Conservation (phyloP, 345 rosid species). For the Camelina neglecta region DNA sequence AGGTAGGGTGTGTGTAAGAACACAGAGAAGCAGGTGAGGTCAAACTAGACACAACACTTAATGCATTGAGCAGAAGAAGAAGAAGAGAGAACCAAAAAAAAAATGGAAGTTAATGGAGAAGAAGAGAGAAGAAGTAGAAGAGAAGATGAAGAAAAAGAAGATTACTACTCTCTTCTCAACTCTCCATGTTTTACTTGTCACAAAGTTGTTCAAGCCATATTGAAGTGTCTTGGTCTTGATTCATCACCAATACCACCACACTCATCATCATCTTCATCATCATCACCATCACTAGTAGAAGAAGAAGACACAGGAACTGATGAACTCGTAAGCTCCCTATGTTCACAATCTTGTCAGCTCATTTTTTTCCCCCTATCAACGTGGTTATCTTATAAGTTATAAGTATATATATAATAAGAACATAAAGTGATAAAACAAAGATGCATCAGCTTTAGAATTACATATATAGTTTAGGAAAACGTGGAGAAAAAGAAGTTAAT, state of each 20-base stretch:
- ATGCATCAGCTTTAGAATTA: neutral
- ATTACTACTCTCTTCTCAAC: slow-evolving; percentile 39
- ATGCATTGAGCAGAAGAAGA: slow-evolving; percentile 40
- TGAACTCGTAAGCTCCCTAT: slow-evolving; percentile 27
- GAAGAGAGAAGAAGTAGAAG: slow-evolving; percentile 34
- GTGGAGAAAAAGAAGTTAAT: neutral
- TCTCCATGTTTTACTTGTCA: slow-evolving; percentile 38
- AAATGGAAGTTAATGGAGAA: slow-evolving; percentile 41
- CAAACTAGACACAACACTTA: slow-evolving; percentile 37
- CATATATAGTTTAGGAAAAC: neutral
- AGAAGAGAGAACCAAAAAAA: slow-evolving; percentile 12
- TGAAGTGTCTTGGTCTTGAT: slow-evolving; percentile 42
- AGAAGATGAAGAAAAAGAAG: slow-evolving; percentile 36
- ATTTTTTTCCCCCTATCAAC: no score
- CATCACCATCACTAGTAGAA: neutral
- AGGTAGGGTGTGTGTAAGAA: slow-evolving; percentile 37
- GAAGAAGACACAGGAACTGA: slow-evolving; percentile 28
- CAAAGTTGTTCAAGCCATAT: slow-evolving; percentile 35
- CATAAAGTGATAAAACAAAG: neutral
- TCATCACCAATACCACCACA: slow-evolving; percentile 26
- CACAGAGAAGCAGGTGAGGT: slow-evolving; percentile 42
- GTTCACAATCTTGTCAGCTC: neutral
- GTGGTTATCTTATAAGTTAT: neutral
- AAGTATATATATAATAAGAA: neutral
- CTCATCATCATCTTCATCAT: slow-evolving; percentile 19